A percentile compares a stretch with the other conserved stretches of the same genome.
phyloP scores from a whole-genome alignment of 768 basidiomycete genomes.

The Rhodotorula babjevae region DNA sequence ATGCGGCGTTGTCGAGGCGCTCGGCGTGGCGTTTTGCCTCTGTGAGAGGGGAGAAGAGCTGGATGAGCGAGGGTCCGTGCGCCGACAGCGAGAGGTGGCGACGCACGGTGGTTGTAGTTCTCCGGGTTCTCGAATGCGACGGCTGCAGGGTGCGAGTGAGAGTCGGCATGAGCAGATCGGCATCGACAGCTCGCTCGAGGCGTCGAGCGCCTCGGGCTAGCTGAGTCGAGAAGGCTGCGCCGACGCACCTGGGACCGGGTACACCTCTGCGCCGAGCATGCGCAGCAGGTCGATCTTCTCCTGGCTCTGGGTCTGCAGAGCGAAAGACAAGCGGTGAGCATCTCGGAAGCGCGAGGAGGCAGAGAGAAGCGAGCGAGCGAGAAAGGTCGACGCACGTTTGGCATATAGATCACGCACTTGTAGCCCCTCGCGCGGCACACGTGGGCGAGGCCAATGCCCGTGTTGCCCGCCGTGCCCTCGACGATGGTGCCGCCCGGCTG shows the following conservation, averaged over 20 bases:
- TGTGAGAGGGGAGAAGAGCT: constrained; percentile 14
- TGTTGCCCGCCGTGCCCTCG: constrained; percentile 97
- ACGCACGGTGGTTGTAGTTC: constrained; percentile 87
- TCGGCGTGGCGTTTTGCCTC: constrained; percentile 81
- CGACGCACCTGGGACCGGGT: constrained; percentile 72
- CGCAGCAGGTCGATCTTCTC: constrained; percentile 96
- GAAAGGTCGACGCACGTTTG: constrained; percentile 81
- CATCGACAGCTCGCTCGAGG: too few species aligned
- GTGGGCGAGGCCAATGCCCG: constrained; percentile 59
- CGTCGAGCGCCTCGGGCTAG: too few species aligned
- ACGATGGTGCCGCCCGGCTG: constrained; percentile 93
- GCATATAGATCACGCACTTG: constrained; percentile 99
- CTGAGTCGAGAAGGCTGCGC: not conserved
- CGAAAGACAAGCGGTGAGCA: not conserved
- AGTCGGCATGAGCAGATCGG: too few species aligned
- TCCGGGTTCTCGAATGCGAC: constrained; percentile 90
- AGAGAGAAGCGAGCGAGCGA: not conserved
- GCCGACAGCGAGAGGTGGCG: not conserved
- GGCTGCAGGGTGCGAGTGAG: constrained; percentile 47
- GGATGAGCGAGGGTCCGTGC: not conserved
- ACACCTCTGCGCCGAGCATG: constrained; percentile 95
- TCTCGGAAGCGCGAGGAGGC: not conserved
- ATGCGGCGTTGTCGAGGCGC: constrained; percentile 69
- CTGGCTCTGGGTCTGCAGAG: constrained; percentile 62
- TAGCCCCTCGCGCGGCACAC: constrained; percentile 90